Evolutionary conservation across 1,284 basidiomycete genomes (phyloP).

Genomic region (Kalmanozyma brasiliensis): DNA sequence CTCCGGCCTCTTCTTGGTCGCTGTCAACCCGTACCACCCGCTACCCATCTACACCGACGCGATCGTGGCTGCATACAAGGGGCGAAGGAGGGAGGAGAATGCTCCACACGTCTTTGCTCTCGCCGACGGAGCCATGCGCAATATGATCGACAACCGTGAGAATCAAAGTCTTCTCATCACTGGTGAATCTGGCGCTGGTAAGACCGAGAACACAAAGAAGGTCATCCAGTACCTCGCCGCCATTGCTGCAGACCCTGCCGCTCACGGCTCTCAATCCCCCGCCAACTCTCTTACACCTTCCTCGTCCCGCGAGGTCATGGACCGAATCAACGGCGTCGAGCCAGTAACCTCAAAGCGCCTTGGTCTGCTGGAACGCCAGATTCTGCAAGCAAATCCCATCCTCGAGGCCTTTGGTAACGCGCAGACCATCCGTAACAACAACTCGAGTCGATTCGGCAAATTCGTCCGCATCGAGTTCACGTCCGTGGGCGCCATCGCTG

Average conservation of each 20-base stretch:
- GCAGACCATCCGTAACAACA: constrained; percentile 98
- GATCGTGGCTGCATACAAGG: constrained; percentile 92
- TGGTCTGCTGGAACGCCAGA: constrained; percentile 93
- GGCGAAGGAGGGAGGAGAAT: constrained; percentile 90
- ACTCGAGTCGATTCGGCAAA: constrained; percentile 96
- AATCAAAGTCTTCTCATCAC: constrained; percentile 98
- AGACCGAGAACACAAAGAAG: constrained; percentile 99
- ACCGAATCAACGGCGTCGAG: constrained; percentile 56
- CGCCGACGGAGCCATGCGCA: constrained; percentile 96
- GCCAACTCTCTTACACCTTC: constrained; percentile 47
- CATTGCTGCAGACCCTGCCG: constrained; percentile 76
- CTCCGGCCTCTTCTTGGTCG: constrained; percentile 95
- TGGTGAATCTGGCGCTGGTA: constrained; percentile 99
- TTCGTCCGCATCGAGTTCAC: constrained; percentile 97
- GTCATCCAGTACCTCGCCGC: constrained; percentile 99
- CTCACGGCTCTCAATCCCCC: constrained; percentile 30
- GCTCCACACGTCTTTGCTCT: constrained; percentile 97
- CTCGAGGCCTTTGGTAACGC: constrained; percentile 99
- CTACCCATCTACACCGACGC: constrained; percentile 92
- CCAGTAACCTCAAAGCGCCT: constrained; percentile 69
- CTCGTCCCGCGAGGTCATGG: constrained; percentile 56
- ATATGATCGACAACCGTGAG: constrained; percentile 96
- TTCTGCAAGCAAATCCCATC: constrained; percentile 97
- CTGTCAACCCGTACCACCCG: constrained; percentile 95
- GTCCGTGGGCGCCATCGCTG: constrained; percentile 91